Percentiles rank a stretch among this genome's conserved stretches.
Conservation (phyloP, 2,329 filamentous ascomycete genomes). For the Fulvia fulva region DNA sequence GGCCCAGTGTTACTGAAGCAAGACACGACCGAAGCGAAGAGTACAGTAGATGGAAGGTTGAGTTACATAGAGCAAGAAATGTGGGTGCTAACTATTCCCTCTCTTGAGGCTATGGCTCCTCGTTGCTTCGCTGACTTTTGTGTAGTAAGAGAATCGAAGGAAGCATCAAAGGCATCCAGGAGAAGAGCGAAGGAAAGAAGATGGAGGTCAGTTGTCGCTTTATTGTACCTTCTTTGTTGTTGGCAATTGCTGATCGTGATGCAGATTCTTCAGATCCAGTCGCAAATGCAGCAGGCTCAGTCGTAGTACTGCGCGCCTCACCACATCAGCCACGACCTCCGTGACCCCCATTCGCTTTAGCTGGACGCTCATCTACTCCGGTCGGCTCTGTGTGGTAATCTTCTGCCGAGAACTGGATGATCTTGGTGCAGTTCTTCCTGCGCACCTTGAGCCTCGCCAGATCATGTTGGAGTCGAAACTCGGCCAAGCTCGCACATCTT, state of each 20-base stretch:
- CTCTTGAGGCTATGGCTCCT: not conserved
- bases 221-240: not conserved
- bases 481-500: too few relatives aligned
- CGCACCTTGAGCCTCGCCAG: too few relatives aligned
- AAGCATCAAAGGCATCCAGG: slow-evolving; percentile 61
- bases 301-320: not conserved
- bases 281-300: slow-evolving; percentile 35
- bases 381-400: too few relatives aligned
- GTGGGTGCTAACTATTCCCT: slow-evolving; percentile 48
- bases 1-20: slow-evolving; percentile 93
- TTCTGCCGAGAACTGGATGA: too few relatives aligned
- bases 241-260: slow-evolving; percentile 4
- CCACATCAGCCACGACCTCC: too few relatives aligned
- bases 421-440: too few relatives aligned
- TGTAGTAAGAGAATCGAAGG: slow-evolving; percentile 62
- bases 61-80: slow-evolving; percentile 94
- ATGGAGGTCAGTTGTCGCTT: slow-evolving; percentile 49
- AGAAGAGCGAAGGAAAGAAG: slow-evolving; percentile 62
- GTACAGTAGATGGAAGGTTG: slow-evolving; percentile 83
- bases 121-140: not conserved
- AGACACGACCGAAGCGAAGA: slow-evolving; percentile 82
- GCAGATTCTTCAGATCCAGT: slow-evolving; percentile 45
- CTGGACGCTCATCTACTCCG: not conserved
- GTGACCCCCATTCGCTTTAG: not conserved
- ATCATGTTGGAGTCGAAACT: too few relatives aligned